Base-by-base conservation (phyloP, 176 grass and related monocot genomes). In the Dactylis glomerata region DNA sequence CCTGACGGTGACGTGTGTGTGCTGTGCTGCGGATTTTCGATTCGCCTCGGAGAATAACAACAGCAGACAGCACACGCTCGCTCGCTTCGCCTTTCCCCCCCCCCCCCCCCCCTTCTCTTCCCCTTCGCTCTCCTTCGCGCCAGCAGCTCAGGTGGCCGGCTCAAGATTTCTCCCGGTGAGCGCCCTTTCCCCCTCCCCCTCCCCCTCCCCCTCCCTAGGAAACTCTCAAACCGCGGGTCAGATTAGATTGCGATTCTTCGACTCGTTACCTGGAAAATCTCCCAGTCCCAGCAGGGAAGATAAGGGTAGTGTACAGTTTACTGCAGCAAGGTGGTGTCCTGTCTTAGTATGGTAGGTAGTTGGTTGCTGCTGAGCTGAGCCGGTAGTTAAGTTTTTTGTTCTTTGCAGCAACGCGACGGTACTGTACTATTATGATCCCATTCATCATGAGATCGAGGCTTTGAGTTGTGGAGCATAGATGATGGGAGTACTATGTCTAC, bases 11-110 rank as follows among this genome's bases (percentile, higher is more conserved):
- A 45, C 17, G 59, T 3, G 51, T 22, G 24, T 33, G 26, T 57
- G 9, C 14, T 22, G 45, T 11, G 0, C 30, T 5, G 34, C 26
- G 45, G 76, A 67, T 80, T 79, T 79, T 83, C 2, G n/a, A 31
- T 59, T 89, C 68, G 57, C 87, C 56, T 80, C 69, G 26, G 46
- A 56, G 23, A 56, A 89, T 44, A 72, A 26, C 68, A 72, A 12
- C 50, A 78, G 45, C 47, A 19, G 75, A 72, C 81, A 9, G 10
- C 19, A 15, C 65, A 47, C 27, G 46, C 46, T 52, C 49, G 49
- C 5, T 51, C 49, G 24, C 77, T 62, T 3, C n/a, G 23, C 74
- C 86, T 89, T 82, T 90, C 88, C 83, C 88, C 66, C 24, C 20
- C 24, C 17, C 0, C 10, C 19, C 27, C 32, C 30, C 1, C 36